Base-by-base conservation (phyloP, 1,284 basidiomycete genomes). In the Kalmanozyma brasiliensis region DNA sequence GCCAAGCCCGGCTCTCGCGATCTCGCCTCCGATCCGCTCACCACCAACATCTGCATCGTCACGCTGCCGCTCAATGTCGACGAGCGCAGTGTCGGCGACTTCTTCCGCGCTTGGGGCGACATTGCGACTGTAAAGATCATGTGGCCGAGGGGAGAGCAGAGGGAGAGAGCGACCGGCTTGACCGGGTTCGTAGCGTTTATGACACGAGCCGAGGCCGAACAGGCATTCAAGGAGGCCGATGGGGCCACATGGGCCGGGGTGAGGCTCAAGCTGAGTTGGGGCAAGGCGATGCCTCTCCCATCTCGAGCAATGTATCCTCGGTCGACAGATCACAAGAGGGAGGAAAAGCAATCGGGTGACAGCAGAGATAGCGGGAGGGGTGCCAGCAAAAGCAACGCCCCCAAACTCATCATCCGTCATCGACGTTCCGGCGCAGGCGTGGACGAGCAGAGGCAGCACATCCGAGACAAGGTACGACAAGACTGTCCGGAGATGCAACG, bases 151-250 rank as follows among this genome's bases (percentile, higher is more conserved):
- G 70, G 66, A 4, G 73, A 75, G 26, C 86, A 91, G 47, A 85
- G 88, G 52, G 85, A 85, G 59, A 88, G 90, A 83, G 88, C 86
- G 61, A 79, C 87, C 9, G 91, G 91, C 11, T 84, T 97, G 34
- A 92, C 91, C 63, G 95, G 94, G 0, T 98, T 98, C 76, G 94
- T 98, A 4, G 91, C 93, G 0, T 98, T 90, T 83, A 96, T 98
- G 93, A 90, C 88, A 63, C 87, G 95, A 32, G 87, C 87, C 60
- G 93, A 95, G 77, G 95, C 96, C 2, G 94, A 98, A 79, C 84
- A 83, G 33, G 94, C 94, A 2, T 85, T 95, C 17, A 88, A 89
- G 20, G 90, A 94, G 77, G 87, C 91, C 46, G 94, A 98, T 75
- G 94, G 94, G 0, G 89, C 89, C 59, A 91, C 93, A 45, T 98